Base-by-base conservation (phyloP, 164 flowering plant species). In the Berberis thunbergii region DNA sequence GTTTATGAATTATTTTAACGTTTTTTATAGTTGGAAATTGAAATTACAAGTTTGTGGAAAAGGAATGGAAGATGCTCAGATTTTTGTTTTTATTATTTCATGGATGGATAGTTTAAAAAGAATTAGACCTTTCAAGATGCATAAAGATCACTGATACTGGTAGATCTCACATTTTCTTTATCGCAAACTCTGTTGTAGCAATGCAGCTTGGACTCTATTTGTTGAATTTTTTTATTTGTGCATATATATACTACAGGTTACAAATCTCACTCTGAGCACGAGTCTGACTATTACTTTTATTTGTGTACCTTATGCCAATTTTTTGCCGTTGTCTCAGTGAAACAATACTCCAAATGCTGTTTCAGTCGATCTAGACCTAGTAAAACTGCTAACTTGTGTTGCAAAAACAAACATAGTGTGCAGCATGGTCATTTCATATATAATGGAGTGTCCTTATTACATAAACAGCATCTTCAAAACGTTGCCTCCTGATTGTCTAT, bases 221-320 rank as follows among this genome's bases (percentile, higher is more conserved):
- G 67, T 77, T 87, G 45, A 75, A 80, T 49, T 69, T 94, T 74
- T 74, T 50, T 43, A 74, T 42, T 78, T 94, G 77, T 95, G 88
- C 75, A 74, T 94, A 77, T 97, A 97, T 66, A 97, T 96, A 54
- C 75, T 94, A 57, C 93, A 87, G 62, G 88, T 87, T 57, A 86
- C 88, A 61, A 95, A 94, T 78, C 41, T 11, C 43, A 81, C 83
- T 5, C 62, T 94, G 38, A 48, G 65, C 56, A 78, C 89, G 26
- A 26, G 26, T 26, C 26, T 26, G 26, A 26, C 26, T 26, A 26
- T 26, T 26, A 26, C 26, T 26, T 26, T 26, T 26, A 26, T 26
- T 26, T 26, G 26, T 26, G 26, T 26, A 26, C 26, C 26, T 26
- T 26, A 26, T 26, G 26, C 26, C 26, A 26, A 26, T 26, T 26